Conservation (phyloP, 805 yeast genomes). For the Ogataea thermomethanolica region DNA sequence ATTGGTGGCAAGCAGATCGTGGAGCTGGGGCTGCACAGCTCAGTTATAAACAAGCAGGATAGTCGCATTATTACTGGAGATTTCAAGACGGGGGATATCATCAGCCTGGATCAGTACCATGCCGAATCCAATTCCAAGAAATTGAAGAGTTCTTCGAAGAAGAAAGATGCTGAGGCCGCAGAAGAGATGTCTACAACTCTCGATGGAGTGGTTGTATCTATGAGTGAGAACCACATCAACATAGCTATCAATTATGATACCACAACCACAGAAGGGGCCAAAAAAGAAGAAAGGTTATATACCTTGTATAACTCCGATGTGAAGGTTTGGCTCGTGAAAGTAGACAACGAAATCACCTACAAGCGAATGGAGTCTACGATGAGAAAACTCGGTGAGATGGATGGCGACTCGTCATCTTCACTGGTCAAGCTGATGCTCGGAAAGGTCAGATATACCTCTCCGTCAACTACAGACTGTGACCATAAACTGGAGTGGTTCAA, state of each 20-base stretch:
- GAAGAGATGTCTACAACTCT: conserved; percentile 30
- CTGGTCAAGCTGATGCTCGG: conserved; percentile 49
- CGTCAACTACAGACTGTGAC: conserved; percentile 14
- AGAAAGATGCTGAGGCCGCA: conserved; percentile 23
- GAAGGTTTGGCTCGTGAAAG: conserved; percentile 64
- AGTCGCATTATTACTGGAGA: conserved; percentile 42
- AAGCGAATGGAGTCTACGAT: conserved; percentile 76
- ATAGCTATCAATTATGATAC: conserved; percentile 57
- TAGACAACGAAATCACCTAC: conserved; percentile 67
- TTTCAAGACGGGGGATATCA: conserved; percentile 73
- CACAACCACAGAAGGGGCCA: conserved; percentile 25
- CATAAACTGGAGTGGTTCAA: conserved; percentile 38
- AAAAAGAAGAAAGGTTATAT: conserved; percentile 48
- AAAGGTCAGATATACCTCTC: conserved; percentile 34
- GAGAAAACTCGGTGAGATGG: conserved; percentile 56
- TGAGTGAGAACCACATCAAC: conserved; percentile 43
- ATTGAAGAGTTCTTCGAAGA: conserved; percentile 32
- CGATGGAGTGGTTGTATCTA: conserved; percentile 65
- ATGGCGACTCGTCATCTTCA: conserved; percentile 31
- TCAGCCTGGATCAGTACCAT: conserved; percentile 51
- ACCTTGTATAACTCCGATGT: conserved; percentile 40
- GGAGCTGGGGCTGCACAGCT: conserved; percentile 58
- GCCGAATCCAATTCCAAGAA: conserved; percentile 19
- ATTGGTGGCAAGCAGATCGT: conserved; percentile 70
- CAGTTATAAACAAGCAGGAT: conserved; percentile 22